phyloP scores from a whole-genome alignment of 73 alveolate genomes.

The Tetrahymena thermophila region DNA sequence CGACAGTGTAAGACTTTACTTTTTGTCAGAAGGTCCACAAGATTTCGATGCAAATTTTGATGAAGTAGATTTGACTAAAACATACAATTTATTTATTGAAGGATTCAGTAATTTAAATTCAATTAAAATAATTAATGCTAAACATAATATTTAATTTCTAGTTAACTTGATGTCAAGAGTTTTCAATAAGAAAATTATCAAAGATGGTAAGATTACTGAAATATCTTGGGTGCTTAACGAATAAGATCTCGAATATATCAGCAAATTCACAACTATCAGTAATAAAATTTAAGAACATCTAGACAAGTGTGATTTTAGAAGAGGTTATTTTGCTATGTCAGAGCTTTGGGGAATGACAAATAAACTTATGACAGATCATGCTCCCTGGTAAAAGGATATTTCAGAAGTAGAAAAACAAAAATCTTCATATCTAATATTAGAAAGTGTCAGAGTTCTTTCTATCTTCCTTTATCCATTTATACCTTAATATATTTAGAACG shows the following conservation, averaged over 20 bases:
- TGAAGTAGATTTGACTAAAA: slow-evolving; percentile 5
- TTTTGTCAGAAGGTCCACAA: slow-evolving; percentile 64
- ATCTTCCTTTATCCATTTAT: background rate
- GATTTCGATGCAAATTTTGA: slow-evolving; percentile 50
- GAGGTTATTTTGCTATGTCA: background rate
- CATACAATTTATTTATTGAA: slow-evolving; percentile 15
- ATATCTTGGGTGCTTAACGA: background rate
- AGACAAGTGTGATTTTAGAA: background rate
- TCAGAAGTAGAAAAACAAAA: background rate
- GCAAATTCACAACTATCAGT: background rate
- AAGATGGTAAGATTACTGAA: background rate
- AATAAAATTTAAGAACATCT: background rate
- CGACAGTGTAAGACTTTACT: slow-evolving; percentile 51
- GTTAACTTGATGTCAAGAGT: background rate
- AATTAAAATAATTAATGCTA: background rate
- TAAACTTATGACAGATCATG: background rate
- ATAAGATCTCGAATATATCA: background rate
- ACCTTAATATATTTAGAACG: background rate
- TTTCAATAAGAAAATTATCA: background rate
- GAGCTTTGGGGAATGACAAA: background rate
- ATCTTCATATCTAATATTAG: background rate
- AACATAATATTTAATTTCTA: background rate
- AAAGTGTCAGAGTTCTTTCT: background rate
- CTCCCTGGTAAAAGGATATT: background rate
- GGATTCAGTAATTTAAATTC: background rate